These are phyloP conservation scores for Primulina eburnea DNA, from an alignment of 257 asterid genomes.

Conservation along the genomic window DNA sequence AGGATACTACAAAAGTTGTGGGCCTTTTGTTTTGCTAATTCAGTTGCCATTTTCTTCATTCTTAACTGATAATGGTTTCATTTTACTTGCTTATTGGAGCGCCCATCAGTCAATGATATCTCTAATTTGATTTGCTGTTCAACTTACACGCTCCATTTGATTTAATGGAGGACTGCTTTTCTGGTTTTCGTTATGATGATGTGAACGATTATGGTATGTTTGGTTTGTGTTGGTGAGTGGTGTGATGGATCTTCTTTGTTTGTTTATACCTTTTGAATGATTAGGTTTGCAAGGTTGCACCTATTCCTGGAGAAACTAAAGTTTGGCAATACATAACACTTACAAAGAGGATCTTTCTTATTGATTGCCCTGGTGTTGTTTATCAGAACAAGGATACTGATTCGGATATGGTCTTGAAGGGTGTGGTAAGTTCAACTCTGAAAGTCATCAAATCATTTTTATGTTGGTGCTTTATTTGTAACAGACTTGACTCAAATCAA, in stretches of 20 bases:
- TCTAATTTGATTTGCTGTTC: neutral
- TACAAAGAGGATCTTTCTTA: conserved; percentile 81
- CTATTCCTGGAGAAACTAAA: conserved; percentile 97
- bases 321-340: conserved; percentile 98
- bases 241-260: conserved; percentile 3
- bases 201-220: neutral
- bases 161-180: neutral
- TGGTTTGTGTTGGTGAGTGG: neutral
- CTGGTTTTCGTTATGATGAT: neutral
- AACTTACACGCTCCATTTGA: neutral
- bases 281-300: conserved; percentile 96
- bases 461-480: conserved; percentile 15
- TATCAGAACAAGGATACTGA: conserved; percentile 79
- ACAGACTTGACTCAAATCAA: conserved; percentile 7
- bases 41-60: neutral
- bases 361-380: conserved; percentile 97
- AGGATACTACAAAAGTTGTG: no score
- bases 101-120: neutral
- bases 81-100: neutral
- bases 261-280: conserved; percentile 17
- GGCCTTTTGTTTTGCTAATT: neutral
- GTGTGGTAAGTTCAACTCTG: conserved; percentile 64
- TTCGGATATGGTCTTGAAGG: conserved; percentile 93
- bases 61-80: neutral
- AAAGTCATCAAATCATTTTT: conserved; percentile 8